phyloP scores from a whole-genome alignment of 495 filamentous ascomycete species.

The Astrocystis sublimbata region DNA sequence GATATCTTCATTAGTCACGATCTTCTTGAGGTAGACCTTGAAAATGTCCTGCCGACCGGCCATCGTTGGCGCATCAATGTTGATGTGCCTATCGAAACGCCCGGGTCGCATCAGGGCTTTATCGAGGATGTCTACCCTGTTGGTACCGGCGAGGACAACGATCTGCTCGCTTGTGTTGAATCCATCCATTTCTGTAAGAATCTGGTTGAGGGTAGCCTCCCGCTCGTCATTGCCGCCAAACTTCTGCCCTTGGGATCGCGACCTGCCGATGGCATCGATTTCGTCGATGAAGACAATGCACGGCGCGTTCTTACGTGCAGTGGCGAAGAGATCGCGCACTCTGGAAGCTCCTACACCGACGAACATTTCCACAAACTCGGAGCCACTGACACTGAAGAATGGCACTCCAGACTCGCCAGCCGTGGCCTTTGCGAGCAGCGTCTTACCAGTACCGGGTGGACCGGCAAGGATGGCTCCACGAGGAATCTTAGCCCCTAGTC shows the following conservation, averaged over 20 bases:
- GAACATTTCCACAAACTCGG: conserved; percentile 99
- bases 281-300: conserved; percentile 99
- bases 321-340: conserved; percentile 92
- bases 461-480: conserved; percentile 95
- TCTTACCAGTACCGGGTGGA: conserved; percentile 97
- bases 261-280: conserved; percentile 96
- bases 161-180: conserved; percentile 98
- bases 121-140: conserved; percentile 90
- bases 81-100: conserved; percentile 93
- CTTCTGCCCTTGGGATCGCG: conserved; percentile 67
- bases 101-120: conserved; percentile 95
- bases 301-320: conserved; percentile 90
- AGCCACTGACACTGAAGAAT: conserved; percentile 97
- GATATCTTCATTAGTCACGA: conserved; percentile 85
- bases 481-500: conserved; percentile 94
- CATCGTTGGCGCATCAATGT: conserved; percentile 93
- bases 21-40: conserved; percentile 86
- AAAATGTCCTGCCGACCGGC: conserved; percentile 96
- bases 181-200: conserved; percentile 98
- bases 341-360: conserved; percentile 96
- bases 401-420: conserved; percentile 97
- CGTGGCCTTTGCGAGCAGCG: conserved; percentile 92
- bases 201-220: conserved; percentile 95
- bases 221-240: conserved; percentile 94
- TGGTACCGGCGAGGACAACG: conserved; percentile 97